A percentile compares a stretch with the other conserved stretches of the same genome.
Conservation (phyloP, 2,329 filamentous ascomycete species). For the Mycocentrospora acerina region DNA sequence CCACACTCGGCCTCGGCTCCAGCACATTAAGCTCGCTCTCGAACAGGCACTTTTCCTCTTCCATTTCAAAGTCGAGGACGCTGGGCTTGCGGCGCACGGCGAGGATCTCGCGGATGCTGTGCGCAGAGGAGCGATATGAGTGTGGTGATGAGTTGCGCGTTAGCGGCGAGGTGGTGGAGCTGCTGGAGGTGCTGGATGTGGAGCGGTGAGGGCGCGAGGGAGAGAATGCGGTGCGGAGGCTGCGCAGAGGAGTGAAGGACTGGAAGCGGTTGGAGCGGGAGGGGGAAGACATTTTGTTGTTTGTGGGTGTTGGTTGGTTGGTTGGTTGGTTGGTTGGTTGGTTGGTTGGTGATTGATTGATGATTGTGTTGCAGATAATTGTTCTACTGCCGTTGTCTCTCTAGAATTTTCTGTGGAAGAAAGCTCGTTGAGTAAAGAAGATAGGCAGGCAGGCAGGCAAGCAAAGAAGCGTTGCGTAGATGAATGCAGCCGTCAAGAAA, state of each 20-base stretch:
- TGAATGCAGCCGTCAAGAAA: too few species aligned
- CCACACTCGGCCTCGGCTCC: slow-evolving; percentile 31
- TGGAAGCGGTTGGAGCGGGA: slow-evolving; percentile 43
- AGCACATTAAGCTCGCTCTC: slow-evolving; percentile 32
- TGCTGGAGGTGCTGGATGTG: slow-evolving; percentile 23
- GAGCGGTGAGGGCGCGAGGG: slow-evolving; percentile 36
- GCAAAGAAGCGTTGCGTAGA: too few species aligned
- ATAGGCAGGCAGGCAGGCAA: too few species aligned
- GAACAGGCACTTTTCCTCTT: slow-evolving; percentile 36
- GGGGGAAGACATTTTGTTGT: slow-evolving; percentile 28
- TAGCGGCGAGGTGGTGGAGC: slow-evolving; percentile 30
- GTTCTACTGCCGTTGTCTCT: too few species aligned
- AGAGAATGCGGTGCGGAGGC: slow-evolving; percentile 39
- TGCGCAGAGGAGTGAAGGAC: slow-evolving; percentile 39
- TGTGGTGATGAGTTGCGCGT: slow-evolving; percentile 25
- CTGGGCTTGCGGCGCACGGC: slow-evolving; percentile 36
- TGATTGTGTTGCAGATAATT: slow-evolving; percentile 11
- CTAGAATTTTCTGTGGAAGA: too few species aligned
- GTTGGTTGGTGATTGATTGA: slow-evolving; percentile 2
- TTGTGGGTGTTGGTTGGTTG: slow-evolving; percentile 6
- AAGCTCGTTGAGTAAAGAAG: too few species aligned
- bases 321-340: slow-evolving; percentile 6
- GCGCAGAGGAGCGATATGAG: slow-evolving; percentile 7
- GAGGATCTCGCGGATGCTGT: slow-evolving; percentile 34
- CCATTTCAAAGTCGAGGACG: slow-evolving; percentile 39